Evolutionary conservation across 2,329 filamentous ascomycete genomes (phyloP).

Genomic region (Lachnellula subtilissima): DNA sequence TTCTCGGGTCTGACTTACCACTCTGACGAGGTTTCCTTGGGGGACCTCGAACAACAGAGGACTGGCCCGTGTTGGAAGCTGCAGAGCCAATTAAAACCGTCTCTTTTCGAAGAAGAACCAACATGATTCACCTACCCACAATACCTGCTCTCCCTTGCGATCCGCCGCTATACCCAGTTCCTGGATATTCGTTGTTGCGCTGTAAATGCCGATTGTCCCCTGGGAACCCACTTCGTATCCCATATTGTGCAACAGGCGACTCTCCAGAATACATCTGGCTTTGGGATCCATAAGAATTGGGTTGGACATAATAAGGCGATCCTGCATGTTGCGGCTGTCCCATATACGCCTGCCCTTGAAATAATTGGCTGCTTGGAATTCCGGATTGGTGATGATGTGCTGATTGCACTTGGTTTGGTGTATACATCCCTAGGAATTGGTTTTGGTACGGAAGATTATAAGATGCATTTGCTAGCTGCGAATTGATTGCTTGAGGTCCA

Average conservation of each 20-base stretch:
- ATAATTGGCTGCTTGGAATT: constrained; percentile 21
- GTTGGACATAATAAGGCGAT: constrained; percentile 23
- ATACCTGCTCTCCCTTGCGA: constrained; percentile 15
- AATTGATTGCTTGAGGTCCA: constrained; percentile 13
- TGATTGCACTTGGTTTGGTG: constrained; percentile 13
- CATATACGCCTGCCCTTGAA: constrained; percentile 22
- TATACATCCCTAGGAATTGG: constrained; percentile 25
- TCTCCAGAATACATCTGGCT: constrained; percentile 18
- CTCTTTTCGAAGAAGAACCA: not conserved
- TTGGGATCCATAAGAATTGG: constrained; percentile 22
- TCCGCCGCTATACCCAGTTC: constrained; percentile 2
- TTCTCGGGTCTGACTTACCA: constrained; percentile 40
- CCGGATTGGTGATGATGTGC: constrained; percentile 14
- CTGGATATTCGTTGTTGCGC: constrained; percentile 13
- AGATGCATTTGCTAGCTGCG: constrained; percentile 12
- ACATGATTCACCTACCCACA: constrained; percentile 25
- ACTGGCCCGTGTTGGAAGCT: constrained; percentile 33
- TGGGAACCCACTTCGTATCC: constrained; percentile 13
- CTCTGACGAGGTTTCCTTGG: constrained; percentile 56
- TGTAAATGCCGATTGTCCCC: constrained; percentile 18
- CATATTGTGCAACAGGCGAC: constrained; percentile 14
- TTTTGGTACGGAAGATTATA: constrained; percentile 26
- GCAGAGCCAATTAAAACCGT: not conserved
- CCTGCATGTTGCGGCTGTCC: constrained; percentile 19
- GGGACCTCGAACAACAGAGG: constrained; percentile 47